These are phyloP conservation scores for Apostasia ramifera DNA, from an alignment of 106 monocot species.

Conservation along the genomic window DNA sequence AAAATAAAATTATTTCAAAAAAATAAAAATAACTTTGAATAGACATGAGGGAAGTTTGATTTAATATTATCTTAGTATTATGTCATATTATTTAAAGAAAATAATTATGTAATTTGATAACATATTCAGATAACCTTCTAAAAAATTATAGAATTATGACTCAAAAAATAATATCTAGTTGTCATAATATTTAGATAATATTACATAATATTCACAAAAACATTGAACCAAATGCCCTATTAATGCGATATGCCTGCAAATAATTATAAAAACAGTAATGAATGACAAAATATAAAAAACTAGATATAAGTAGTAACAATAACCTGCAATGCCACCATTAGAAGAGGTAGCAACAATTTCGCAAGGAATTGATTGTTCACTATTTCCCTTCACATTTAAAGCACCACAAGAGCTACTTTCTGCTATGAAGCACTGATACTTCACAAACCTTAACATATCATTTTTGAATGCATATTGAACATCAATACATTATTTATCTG, in stretches of 20 bases:
- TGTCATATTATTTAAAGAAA: too few relatives aligned
- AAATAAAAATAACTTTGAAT: not conserved
- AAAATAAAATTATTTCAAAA: too few relatives aligned
- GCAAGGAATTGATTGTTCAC: slow-evolving; percentile 4
- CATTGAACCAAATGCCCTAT: not conserved
- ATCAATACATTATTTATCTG: too few relatives aligned
- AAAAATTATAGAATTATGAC: too few relatives aligned
- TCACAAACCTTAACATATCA: slow-evolving; percentile 17
- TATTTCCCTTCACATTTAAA: slow-evolving; percentile 33
- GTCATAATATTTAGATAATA: too few relatives aligned
- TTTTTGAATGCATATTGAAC: not conserved
- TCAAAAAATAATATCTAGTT: too few relatives aligned
- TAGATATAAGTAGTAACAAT: not conserved
- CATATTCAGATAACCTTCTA: too few relatives aligned
- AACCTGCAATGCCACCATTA: slow-evolving; percentile 19
- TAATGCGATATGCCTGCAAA: not conserved
- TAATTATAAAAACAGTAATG: not conserved
- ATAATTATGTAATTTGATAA: too few relatives aligned
- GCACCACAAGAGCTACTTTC: slow-evolving; percentile 52
- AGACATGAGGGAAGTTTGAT: too few relatives aligned
- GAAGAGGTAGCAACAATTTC: slow-evolving; percentile 10
- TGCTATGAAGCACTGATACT: slow-evolving; percentile 61
- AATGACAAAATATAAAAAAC: not conserved
- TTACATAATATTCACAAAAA: not conserved
- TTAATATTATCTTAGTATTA: too few relatives aligned